Percentiles rank a stretch among this genome's conserved stretches.
phyloP scores from a whole-genome alignment of 2,329 filamentous ascomycete genomes.

The Apiospora pterosperma region DNA sequence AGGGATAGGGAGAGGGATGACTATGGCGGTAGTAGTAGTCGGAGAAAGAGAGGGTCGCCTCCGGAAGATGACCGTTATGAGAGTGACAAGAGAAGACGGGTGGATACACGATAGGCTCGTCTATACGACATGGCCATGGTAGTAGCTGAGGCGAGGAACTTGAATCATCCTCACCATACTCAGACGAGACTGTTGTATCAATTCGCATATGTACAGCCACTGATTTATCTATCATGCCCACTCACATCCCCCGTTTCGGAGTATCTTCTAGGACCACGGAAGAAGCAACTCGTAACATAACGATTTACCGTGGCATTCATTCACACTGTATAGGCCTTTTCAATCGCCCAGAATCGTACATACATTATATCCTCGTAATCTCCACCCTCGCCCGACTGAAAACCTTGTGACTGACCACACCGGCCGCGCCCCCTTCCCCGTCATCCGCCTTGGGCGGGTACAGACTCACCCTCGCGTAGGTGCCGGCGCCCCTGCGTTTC shows the following conservation, averaged over 20 bases:
- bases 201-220: too few species aligned
- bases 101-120: slow-evolving; percentile 40
- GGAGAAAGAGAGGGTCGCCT: slow-evolving; percentile 59
- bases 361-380: slow-evolving; percentile 67
- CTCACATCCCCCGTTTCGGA: too few species aligned
- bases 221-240: too few species aligned
- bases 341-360: neutral
- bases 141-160: neutral
- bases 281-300: neutral
- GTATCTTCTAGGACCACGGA: too few species aligned
- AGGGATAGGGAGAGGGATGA: slow-evolving; percentile 29
- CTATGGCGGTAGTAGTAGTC: slow-evolving; percentile 42
- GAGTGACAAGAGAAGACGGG: slow-evolving; percentile 56
- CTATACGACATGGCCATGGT: neutral
- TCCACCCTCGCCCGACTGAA: slow-evolving; percentile 85
- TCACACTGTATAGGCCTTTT: neutral
- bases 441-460: slow-evolving; percentile 60
- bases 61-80: slow-evolving; percentile 51
- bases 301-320: neutral
- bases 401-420: slow-evolving; percentile 68
- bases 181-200: neutral
- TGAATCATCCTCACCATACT: neutral
- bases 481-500: slow-evolving; percentile 80
- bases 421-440: slow-evolving; percentile 51
- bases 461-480: slow-evolving; percentile 77